Evolutionary conservation across 2,329 filamentous ascomycete species (phyloP).

Genomic region (Nakataea oryzae): DNA sequence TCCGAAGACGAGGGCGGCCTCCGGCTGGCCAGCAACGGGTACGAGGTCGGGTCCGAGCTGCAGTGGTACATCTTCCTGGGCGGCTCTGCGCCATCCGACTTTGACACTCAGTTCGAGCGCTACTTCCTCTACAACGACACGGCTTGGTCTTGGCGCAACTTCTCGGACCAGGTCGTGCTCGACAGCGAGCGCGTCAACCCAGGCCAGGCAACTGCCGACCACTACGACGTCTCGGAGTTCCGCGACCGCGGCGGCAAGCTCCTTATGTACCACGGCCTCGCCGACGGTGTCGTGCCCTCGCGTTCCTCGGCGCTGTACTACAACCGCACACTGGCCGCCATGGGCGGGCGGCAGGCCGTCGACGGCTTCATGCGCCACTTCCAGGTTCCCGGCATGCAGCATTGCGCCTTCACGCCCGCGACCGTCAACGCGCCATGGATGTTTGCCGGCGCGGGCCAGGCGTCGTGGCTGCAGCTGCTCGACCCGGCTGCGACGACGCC

Average conservation of each 20-base stretch:
- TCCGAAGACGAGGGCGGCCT: not conserved
- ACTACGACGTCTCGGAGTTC: conserved; percentile 17
- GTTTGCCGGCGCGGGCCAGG: conserved; percentile 19
- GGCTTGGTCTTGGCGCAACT: conserved; percentile 18
- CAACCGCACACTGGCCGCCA: conserved; percentile 19
- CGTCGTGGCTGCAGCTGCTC: conserved; percentile 7
- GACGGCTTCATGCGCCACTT: conserved; percentile 36
- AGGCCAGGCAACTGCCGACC: conserved; percentile 17
- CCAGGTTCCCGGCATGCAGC: conserved; percentile 37
- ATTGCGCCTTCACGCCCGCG: conserved; percentile 26
- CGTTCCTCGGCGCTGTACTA: conserved; percentile 21
- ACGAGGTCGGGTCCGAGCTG: conserved; percentile 32
- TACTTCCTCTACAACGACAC: conserved; percentile 18
- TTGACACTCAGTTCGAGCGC: conserved; percentile 15
- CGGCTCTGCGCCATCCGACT: conserved; percentile 9
- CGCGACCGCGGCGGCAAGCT: conserved; percentile 26
- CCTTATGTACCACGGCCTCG: conserved; percentile 28
- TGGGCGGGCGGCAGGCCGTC: conserved; percentile 17
- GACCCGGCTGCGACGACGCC: conserved; percentile 4
- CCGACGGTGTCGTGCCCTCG: conserved; percentile 24
- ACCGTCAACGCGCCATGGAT: conserved; percentile 22
- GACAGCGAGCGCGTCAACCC: conserved; percentile 15
- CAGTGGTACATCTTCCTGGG: conserved; percentile 13
- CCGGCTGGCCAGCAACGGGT: conserved; percentile 19
- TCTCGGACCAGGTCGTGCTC: conserved; percentile 15